Conservation (phyloP, 176 grass and related monocot species). For the Themeda triandra region DNA sequence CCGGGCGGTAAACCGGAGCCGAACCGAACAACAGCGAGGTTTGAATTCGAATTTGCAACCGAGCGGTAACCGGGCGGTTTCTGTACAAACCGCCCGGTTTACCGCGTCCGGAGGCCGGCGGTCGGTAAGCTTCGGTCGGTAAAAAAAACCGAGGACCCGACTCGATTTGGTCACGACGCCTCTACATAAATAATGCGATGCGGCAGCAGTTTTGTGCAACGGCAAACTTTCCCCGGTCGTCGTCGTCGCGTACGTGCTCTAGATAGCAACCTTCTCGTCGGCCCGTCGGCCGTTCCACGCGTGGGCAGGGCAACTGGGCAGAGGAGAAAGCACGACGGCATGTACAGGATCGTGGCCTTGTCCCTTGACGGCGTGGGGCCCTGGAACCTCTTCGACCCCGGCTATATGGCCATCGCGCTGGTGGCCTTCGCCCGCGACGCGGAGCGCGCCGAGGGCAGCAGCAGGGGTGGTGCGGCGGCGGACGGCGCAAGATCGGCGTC, state of each 20-base stretch:
- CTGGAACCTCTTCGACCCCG: slow-evolving; percentile 27
- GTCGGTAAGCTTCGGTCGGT: too few relatives aligned
- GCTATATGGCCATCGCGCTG: slow-evolving; percentile 32
- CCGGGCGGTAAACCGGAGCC: too few relatives aligned
- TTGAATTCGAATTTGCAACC: too few relatives aligned
- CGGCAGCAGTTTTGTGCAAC: not conserved
- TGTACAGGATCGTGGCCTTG: slow-evolving; percentile 46
- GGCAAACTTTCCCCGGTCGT: not conserved
- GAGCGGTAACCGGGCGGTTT: too few relatives aligned
- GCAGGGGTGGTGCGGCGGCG: not conserved
- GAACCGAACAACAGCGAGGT: too few relatives aligned
- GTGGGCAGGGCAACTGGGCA: not conserved
- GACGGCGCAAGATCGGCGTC: not conserved
- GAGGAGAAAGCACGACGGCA: not conserved
- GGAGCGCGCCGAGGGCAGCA: not conserved
- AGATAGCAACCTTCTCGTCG: not conserved
- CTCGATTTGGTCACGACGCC: not conserved
- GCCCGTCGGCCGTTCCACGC: too few relatives aligned
- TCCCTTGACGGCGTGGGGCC: slow-evolving; percentile 35
- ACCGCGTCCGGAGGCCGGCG: too few relatives aligned
- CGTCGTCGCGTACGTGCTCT: not conserved
- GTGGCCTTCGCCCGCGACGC: not conserved
- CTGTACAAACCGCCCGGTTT: too few relatives aligned
- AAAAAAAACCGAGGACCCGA: too few relatives aligned
- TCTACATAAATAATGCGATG: not conserved